Evolutionary conservation across 768 basidiomycete genomes (phyloP).

Genomic region (Omphalotus guepiniiformis): DNA sequence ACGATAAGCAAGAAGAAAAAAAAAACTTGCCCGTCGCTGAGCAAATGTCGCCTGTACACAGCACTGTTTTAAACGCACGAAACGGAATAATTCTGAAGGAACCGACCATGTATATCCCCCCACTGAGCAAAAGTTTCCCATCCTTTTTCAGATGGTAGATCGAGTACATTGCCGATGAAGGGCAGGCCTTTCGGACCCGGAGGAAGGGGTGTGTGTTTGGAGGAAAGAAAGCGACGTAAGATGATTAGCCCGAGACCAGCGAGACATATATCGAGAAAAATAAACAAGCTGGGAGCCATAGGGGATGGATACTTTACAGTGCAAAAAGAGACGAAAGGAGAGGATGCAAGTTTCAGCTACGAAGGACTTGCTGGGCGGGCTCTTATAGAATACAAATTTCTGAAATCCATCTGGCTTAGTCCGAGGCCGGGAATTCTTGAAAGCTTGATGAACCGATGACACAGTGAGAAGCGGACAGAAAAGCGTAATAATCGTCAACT

Average conservation of each 20-base stretch:
- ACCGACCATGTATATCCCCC: slow-evolving; percentile 48
- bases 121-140: slow-evolving; percentile 52
- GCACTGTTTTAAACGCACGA: background rate
- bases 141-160: slow-evolving; percentile 45
- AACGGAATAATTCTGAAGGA: background rate
- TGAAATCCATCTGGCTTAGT: slow-evolving; percentile 32
- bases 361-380: slow-evolving; percentile 35
- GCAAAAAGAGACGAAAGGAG: background rate
- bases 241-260: slow-evolving; percentile 31
- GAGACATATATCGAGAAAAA: slow-evolving; percentile 29
- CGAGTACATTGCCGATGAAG: slow-evolving; percentile 48
- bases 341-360: too few species aligned
- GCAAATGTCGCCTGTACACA: slow-evolving; percentile 50
- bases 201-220: slow-evolving; percentile 38
- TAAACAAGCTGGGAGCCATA: slow-evolving; percentile 11
- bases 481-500: slow-evolving; percentile 37
- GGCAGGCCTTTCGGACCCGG: slow-evolving; percentile 37
- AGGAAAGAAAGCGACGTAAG: slow-evolving; percentile 25
- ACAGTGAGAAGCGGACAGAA: slow-evolving; percentile 29
- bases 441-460: slow-evolving; percentile 4
- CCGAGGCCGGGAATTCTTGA: slow-evolving; percentile 8
- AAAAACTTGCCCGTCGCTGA: slow-evolving; percentile 36
- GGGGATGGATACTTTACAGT: background rate
- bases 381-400: slow-evolving; percentile 26
- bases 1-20: background rate